Evolutionary conservation across 305 asterid genomes (phyloP).

Genomic region (Galium porrigens): DNA sequence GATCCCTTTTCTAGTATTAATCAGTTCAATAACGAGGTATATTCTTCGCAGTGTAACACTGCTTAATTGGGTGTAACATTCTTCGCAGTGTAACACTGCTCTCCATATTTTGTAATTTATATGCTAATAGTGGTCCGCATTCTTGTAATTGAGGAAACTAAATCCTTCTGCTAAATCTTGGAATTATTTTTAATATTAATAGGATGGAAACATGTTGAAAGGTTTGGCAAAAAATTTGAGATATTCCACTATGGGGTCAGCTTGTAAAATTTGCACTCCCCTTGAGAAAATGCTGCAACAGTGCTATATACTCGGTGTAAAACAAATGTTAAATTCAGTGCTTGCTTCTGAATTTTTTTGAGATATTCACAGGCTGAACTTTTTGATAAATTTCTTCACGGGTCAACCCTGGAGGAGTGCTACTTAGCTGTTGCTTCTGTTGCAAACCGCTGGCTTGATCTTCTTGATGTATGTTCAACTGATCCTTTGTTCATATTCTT

Average conservation of each 20-base stretch:
- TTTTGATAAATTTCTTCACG: constrained; percentile 86
- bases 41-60: no score
- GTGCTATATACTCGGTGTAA: neutral
- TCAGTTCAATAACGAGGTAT: no score
- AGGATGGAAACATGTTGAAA: neutral
- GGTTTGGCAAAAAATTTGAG: neutral
- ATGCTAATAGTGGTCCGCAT: no score
- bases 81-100: neutral
- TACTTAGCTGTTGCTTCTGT: constrained; percentile 91
- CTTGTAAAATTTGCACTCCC: neutral
- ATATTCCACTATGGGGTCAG: neutral
- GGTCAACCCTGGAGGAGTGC: constrained; percentile 80
- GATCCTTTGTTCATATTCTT: neutral
- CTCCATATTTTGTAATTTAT: neutral
- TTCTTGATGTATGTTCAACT: constrained; percentile 68
- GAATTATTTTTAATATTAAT: no score
- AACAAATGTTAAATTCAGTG: neutral
- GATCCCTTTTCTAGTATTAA: no score
- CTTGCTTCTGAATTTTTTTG: neutral
- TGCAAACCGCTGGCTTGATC: constrained; percentile 97
- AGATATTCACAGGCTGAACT: constrained; percentile 74
- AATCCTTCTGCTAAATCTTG: neutral
- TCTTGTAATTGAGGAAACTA: neutral
- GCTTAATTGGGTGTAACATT: neutral
- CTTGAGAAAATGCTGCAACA: neutral